These are phyloP conservation scores for Solanum piurae DNA, from an alignment of 257 asterid genomes.

Conservation along the genomic window DNA sequence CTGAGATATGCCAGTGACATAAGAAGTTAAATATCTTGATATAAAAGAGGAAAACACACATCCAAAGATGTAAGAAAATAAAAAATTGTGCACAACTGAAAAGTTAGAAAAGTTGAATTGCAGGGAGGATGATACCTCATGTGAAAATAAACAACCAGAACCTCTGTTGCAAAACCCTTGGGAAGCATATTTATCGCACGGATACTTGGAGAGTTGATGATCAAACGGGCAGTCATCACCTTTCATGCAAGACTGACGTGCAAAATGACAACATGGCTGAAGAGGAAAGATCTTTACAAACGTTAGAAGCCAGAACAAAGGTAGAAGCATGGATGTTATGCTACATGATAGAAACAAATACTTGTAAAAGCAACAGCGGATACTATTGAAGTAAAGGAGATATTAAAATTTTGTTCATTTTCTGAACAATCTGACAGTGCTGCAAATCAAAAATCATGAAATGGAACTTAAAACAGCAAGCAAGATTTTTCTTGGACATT, in stretches of 20 bases:
- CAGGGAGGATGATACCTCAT: slow-evolving; percentile 41
- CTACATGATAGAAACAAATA: not conserved
- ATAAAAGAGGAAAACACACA: not conserved
- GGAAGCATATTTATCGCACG: slow-evolving; percentile 49
- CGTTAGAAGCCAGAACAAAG: not conserved
- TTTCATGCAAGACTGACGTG: slow-evolving; percentile 89
- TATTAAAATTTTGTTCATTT: not conserved
- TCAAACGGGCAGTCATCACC: slow-evolving; percentile 91
- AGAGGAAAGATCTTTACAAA: slow-evolving; percentile 2
- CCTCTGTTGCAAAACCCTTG: slow-evolving; percentile 80
- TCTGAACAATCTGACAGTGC: not conserved
- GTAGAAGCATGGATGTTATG: not conserved
- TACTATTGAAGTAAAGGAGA: not conserved
- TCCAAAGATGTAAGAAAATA: not conserved
- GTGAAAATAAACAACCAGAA: slow-evolving; percentile 75
- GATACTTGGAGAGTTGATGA: slow-evolving; percentile 84
- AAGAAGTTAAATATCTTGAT: not conserved
- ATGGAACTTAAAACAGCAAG: not conserved
- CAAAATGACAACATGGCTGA: slow-evolving; percentile 91
- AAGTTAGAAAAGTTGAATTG: slow-evolving; percentile 1
- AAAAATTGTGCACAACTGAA: slow-evolving; percentile 1
- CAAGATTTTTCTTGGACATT: not conserved
- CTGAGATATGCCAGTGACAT: slow-evolving; percentile 24
- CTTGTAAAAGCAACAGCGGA: not conserved
- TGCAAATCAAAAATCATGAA: not conserved